Evolutionary conservation across 306 rosid genomes (phyloP), one percentile per base, ranked within the genome.

Genomic region (Echinosophora koreensis): DNA sequence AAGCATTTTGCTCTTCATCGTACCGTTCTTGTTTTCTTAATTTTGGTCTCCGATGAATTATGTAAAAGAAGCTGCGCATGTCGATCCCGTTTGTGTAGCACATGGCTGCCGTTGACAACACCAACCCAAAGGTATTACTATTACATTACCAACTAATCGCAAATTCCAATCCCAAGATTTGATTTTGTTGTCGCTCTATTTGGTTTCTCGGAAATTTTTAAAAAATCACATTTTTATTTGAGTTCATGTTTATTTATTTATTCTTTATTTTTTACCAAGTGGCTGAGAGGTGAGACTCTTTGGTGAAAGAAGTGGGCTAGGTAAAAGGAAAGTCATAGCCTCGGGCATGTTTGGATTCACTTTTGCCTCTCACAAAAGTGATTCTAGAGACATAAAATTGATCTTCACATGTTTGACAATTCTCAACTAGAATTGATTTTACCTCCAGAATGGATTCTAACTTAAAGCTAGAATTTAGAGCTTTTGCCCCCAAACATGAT

Each of bases 81-180:
- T 60, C 39, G 59, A 77, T 68, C 84, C 57, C 75, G 0, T 60
- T 72, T 81, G 1, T 8, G 69, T 68, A 74, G 63, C 84, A 35
- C 71, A 89, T 89, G 93, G 93, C 85, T 65, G 83, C 57, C 39
- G 59, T 63, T 77, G 77, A 84, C 32, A 44, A 51, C 69, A 46
- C 83, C 64, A 74, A 46, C 78, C 74, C 73, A 0, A 86, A 82
- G 90, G 87, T 86, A 63, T 63, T 58, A 2, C 12, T 86, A 63
- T 63, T 58, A 2, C 12, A 9, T 11, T 44, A 8, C 49, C 7
- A 3, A 28, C 1, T 37, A 28, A n/a, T 62, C 16, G 3, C 10
- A 22, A 35, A 51, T 68, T 66, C 44, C 64, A 30, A 18, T 72
- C n/a, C n/a, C 13, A 39, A 16, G 6, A 3, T 62, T 5, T 66